A percentile compares a stretch with the other conserved stretches of the same genome.
These are phyloP conservation scores for Crithidia sp. DNA, from an alignment of 208 protist genomes.

Conservation along the genomic window DNA sequence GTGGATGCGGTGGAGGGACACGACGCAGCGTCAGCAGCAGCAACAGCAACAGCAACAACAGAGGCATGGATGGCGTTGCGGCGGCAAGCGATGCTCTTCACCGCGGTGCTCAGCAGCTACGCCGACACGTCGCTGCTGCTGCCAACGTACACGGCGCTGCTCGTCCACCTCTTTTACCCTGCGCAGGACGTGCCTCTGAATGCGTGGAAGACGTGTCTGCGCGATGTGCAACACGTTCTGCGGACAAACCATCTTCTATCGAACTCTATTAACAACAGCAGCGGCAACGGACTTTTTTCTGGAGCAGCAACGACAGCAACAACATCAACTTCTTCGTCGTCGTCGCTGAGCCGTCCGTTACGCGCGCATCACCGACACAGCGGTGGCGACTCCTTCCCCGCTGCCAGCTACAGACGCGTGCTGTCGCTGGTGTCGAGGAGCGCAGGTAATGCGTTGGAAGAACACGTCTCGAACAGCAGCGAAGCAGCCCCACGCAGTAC, in stretches of 20 bases:
- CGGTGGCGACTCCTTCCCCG: too few species aligned
- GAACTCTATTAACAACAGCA: not conserved
- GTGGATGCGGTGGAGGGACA: not conserved
- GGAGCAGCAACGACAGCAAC: slow-evolving; percentile 6
- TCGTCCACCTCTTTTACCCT: slow-evolving; percentile 20
- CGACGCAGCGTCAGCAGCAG: not conserved
- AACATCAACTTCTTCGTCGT: not conserved
- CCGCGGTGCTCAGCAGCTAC: slow-evolving; percentile 20
- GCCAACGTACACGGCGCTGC: slow-evolving; percentile 18
- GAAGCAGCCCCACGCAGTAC: too few species aligned
- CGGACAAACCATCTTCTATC: not conserved
- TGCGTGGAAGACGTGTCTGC: slow-evolving; percentile 25
- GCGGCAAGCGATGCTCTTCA: slow-evolving; percentile 16
- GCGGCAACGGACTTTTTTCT: not conserved
- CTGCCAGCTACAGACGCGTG: too few species aligned
- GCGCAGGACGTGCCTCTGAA: not conserved
- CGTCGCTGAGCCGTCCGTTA: too few species aligned
- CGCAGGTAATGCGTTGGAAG: too few species aligned
- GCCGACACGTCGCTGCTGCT: slow-evolving; percentile 26
- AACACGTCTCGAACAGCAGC: too few species aligned
- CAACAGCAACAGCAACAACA: not conserved
- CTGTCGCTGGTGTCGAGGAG: too few species aligned
- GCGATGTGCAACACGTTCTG: slow-evolving; percentile 18
- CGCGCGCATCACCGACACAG: too few species aligned
- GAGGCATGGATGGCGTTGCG: slow-evolving; percentile 26